phyloP scores from a whole-genome alignment of 2,329 filamentous ascomycete genomes.

The Fusarium algeriense region DNA sequence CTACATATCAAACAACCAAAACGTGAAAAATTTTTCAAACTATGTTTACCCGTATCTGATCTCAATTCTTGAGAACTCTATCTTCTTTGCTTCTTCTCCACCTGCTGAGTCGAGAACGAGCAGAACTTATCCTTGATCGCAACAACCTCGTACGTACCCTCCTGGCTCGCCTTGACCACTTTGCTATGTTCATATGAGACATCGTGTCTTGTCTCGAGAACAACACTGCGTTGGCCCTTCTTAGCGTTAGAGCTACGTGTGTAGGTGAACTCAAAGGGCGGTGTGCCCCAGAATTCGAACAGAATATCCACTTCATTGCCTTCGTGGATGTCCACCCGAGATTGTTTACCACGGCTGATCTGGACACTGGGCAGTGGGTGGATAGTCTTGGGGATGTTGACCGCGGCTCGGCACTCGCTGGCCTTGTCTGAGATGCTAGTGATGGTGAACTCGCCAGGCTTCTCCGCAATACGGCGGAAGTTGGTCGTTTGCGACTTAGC shows the following conservation, averaged over 20 bases:
- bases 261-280: conserved; percentile 98
- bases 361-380: conserved; percentile 93
- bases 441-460: conserved; percentile 88
- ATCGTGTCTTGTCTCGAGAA: conserved; percentile 93
- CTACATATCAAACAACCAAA: conserved; percentile 31
- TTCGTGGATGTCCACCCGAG: conserved; percentile 93
- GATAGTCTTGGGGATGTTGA: conserved; percentile 84
- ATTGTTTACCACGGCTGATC: conserved; percentile 85
- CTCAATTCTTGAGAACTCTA: conserved; percentile 21
- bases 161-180: conserved; percentile 85
- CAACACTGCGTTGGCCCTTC: conserved; percentile 80
- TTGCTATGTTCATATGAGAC: conserved; percentile 84
- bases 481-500: conserved; percentile 83
- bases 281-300: conserved; percentile 95
- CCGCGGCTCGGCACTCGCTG: conserved; percentile 85
- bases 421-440: conserved; percentile 89
- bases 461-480: conserved; percentile 94
- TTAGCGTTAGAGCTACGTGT: conserved; percentile 88
- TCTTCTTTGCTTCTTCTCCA: conserved; percentile 62
- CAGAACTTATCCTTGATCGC: conserved; percentile 95
- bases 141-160: conserved; percentile 97
- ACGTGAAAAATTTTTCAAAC: conserved; percentile 31
- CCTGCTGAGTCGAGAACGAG: conserved; percentile 81
- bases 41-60: conserved; percentile 14
- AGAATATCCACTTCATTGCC: conserved; percentile 92